These are phyloP conservation scores for Edaphochlamys debaryana DNA, from an alignment of 139 green algal genomes.

Conservation along the genomic window DNA sequence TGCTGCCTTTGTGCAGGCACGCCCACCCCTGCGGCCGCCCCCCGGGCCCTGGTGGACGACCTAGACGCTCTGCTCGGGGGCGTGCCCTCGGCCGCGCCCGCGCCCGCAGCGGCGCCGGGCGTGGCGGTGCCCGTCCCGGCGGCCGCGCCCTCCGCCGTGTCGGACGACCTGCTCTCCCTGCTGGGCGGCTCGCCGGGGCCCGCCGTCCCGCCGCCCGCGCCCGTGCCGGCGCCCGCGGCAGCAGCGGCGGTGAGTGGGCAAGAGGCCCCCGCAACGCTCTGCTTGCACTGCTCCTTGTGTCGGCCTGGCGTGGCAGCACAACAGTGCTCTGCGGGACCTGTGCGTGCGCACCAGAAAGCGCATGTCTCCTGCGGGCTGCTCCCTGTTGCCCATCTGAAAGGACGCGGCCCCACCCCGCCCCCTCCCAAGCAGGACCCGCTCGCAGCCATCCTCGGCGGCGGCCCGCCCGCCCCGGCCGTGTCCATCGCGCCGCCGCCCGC, in stretches of 20 bases:
- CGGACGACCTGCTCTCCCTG: slow-evolving; percentile 42
- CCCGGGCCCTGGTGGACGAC: slow-evolving; percentile 32
- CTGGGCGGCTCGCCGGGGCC: slow-evolving; percentile 35
- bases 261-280: too few relatives aligned
- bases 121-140: background rate
- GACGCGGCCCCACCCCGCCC: too few relatives aligned
- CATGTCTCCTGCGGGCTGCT: too few relatives aligned
- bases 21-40: background rate
- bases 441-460: background rate
- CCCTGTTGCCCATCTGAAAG: too few relatives aligned
- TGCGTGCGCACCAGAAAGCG: too few relatives aligned
- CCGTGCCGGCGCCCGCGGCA: background rate
- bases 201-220: background rate
- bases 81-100: background rate
- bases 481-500: slow-evolving; percentile 12
- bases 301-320: too few relatives aligned
- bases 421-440: slow-evolving; percentile 38
- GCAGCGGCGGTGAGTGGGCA: background rate
- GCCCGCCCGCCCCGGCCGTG: background rate
- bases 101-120: background rate
- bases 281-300: too few relatives aligned
- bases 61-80: slow-evolving; percentile 38
- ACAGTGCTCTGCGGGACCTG: too few relatives aligned
- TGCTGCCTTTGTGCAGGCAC: background rate
- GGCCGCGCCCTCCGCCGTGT: slow-evolving; percentile 19